Evolutionary conservation across 208 protist species (phyloP).

Genomic region (Leishmania arabica): DNA sequence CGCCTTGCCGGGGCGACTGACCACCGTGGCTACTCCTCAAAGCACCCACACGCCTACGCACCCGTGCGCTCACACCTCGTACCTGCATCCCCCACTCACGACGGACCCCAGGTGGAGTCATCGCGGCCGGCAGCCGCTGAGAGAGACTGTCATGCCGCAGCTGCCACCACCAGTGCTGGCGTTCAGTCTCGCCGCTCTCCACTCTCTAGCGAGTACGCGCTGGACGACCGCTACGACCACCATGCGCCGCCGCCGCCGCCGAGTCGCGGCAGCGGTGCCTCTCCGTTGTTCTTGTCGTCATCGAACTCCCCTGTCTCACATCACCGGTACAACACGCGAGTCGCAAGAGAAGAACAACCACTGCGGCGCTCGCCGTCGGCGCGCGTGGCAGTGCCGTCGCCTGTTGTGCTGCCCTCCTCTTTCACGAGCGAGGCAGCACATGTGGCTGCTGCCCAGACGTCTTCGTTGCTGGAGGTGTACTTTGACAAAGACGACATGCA

Average conservation of each 20-base stretch:
- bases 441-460: constrained; percentile 6
- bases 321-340: background rate
- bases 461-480: constrained; percentile 11
- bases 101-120: background rate
- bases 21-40: background rate
- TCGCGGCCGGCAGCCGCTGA: background rate
- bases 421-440: constrained; percentile 14
- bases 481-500: constrained; percentile 25
- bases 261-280: background rate
- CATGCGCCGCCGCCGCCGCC: background rate
- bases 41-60: background rate
- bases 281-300: background rate
- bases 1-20: background rate
- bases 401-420: constrained; percentile 16
- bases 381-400: constrained; percentile 12
- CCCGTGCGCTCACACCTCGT: background rate
- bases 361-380: background rate
- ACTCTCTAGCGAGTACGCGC: background rate
- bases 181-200: background rate
- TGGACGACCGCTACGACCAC: background rate
- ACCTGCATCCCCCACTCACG: background rate
- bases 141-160: background rate
- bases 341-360: background rate
- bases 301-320: background rate
- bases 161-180: background rate